These are phyloP conservation scores for Tolypocladium paradoxum DNA, from an alignment of 2,329 filamentous ascomycete genomes.

Conservation along the genomic window DNA sequence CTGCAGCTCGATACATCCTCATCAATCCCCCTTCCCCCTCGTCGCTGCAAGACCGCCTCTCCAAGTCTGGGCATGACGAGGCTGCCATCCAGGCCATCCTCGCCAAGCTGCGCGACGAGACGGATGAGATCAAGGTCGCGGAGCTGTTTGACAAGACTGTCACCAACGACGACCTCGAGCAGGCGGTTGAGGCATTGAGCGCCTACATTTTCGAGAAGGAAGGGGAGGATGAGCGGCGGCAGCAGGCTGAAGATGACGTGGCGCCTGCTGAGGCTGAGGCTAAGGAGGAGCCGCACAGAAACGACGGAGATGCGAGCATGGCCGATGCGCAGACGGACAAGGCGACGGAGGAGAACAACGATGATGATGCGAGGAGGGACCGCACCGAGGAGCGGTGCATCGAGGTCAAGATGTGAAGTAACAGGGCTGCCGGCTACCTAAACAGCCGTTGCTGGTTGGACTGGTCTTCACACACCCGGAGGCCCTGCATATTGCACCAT, in stretches of 20 bases:
- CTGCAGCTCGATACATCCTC: slow-evolving; percentile 43
- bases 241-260: slow-evolving; percentile 4
- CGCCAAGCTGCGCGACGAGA: slow-evolving; percentile 9
- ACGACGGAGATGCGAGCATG: slow-evolving; percentile 8
- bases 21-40: slow-evolving; percentile 30
- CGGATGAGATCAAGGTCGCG: slow-evolving; percentile 14
- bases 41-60: slow-evolving; percentile 16
- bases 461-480: background rate
- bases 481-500: background rate
- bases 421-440: background rate
- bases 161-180: slow-evolving; percentile 14
- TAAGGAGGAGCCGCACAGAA: background rate
- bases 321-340: slow-evolving; percentile 4
- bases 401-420: slow-evolving; percentile 1
- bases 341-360: background rate
- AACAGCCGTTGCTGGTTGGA: background rate
- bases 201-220: slow-evolving; percentile 17
- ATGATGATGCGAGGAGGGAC: slow-evolving; percentile 1
- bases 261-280: background rate
- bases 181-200: slow-evolving; percentile 12
- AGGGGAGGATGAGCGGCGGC: slow-evolving; percentile 5
- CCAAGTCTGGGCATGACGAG: slow-evolving; percentile 13
- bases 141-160: slow-evolving; percentile 18
- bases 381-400: background rate
- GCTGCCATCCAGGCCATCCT: slow-evolving; percentile 12